Percentiles rank a stretch among this genome's conserved stretches.
Evolutionary conservation across 352 stramenopile species (phyloP).

Genomic region (Globisporangium lucens): DNA sequence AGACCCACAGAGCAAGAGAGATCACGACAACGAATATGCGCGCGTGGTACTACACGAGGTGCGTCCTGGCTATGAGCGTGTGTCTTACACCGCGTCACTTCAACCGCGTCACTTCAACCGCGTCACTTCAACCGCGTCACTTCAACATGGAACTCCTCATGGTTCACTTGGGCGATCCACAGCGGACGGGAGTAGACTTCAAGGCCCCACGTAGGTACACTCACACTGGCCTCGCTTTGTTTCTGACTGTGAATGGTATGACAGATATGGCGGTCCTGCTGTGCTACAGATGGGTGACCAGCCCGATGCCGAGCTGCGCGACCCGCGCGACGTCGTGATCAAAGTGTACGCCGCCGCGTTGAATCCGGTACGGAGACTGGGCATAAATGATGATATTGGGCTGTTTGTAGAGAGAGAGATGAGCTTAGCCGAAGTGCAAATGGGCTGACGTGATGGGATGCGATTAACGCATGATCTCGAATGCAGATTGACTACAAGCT

Average conservation of each 20-base stretch:
- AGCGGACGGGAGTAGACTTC: neutral
- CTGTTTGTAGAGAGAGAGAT: too few relatives aligned
- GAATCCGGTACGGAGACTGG: conserved; percentile 52
- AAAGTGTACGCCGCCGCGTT: conserved; percentile 59
- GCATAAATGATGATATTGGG: too few relatives aligned
- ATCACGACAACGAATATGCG: too few relatives aligned
- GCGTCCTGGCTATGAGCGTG: conserved; percentile 4
- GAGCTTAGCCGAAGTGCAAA: too few relatives aligned
- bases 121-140: too few relatives aligned
- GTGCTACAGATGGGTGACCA: conserved; percentile 62
- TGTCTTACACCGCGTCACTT: neutral
- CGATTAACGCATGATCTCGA: neutral
- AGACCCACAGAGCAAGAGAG: too few relatives aligned
- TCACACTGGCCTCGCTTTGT: neutral
- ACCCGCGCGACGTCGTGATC: conserved; percentile 57
- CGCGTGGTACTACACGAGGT: conserved; percentile 79
- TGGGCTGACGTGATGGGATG: conserved; percentile 9
- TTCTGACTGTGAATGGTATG: neutral
- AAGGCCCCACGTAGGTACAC: neutral
- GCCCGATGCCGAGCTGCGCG: conserved; percentile 42
- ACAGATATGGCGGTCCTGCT: conserved; percentile 52
- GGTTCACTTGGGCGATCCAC: neutral
- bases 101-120: too few relatives aligned
- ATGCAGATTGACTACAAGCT: conserved; percentile 81
- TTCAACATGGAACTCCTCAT: conserved; percentile 1